Evolutionary conservation across 345 rosid species (phyloP).

Genomic region (Aethionema arabicum): DNA sequence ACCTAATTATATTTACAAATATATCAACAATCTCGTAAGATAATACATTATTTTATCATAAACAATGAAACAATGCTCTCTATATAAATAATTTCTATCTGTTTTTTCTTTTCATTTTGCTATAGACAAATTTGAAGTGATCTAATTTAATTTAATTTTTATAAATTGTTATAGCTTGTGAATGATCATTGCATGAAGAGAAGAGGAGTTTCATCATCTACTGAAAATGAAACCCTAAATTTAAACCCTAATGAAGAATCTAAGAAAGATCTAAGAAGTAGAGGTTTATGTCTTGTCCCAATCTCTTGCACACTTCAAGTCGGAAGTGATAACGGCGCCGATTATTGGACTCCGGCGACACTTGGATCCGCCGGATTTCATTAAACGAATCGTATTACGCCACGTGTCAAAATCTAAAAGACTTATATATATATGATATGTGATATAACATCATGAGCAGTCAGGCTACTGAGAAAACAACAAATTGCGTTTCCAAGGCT

Average conservation of each 20-base stretch:
- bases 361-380: constrained; percentile 54
- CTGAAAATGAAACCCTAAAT: constrained; percentile 36
- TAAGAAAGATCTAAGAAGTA: constrained; percentile 75
- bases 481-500: constrained; percentile 60
- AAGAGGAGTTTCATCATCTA: constrained; percentile 43
- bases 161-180: constrained; percentile 47
- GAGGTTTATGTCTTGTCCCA: constrained; percentile 96
- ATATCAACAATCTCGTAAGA: too few relatives aligned
- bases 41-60: too few relatives aligned
- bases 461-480: constrained; percentile 69
- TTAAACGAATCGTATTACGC: constrained; percentile 27
- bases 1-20: too few relatives aligned
- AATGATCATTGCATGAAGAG: constrained; percentile 64
- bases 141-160: constrained; percentile 11
- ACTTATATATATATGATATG: too few relatives aligned
- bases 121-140: neutral
- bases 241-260: constrained; percentile 48
- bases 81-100: too few relatives aligned
- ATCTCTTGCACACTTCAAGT: constrained; percentile 84
- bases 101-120: neutral
- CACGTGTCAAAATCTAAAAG: constrained; percentile 24
- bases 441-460: constrained; percentile 97
- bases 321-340: constrained; percentile 86
- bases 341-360: constrained; percentile 90
- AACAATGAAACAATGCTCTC: too few relatives aligned